Percentiles rank a stretch among this genome's conserved stretches.
These are phyloP conservation scores for Tympanopsis confertula DNA, from an alignment of 2,329 filamentous ascomycete genomes.

Conservation along the genomic window DNA sequence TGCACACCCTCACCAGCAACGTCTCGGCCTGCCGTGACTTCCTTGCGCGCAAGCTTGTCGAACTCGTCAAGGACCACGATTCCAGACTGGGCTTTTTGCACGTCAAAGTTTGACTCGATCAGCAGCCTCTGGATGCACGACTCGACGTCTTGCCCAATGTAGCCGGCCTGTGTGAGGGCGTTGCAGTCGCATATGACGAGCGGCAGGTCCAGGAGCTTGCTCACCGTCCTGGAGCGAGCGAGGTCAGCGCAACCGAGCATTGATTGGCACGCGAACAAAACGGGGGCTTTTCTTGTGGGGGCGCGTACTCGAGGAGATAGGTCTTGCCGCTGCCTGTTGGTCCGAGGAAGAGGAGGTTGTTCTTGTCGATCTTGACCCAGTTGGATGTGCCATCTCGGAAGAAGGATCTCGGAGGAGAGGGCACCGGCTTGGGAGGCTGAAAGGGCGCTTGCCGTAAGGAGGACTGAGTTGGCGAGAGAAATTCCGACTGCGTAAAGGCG, in stretches of 20 bases:
- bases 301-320: constrained; percentile 63
- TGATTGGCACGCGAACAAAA: background rate
- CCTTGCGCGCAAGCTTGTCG: constrained; percentile 87
- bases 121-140: constrained; percentile 83
- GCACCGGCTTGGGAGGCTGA: too few species aligned
- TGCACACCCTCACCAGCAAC: constrained; percentile 95
- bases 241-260: constrained; percentile 3
- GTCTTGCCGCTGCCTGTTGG: constrained; percentile 95
- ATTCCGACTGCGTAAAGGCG: too few species aligned
- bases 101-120: constrained; percentile 80
- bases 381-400: background rate
- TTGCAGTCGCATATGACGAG: constrained; percentile 95
- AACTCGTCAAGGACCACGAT: constrained; percentile 96
- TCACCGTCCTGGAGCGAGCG: constrained; percentile 59
- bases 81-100: constrained; percentile 72
- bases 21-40: constrained; percentile 79
- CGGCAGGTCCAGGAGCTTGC: constrained; percentile 84
- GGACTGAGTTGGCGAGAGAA: too few species aligned
- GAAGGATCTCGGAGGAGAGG: too few species aligned
- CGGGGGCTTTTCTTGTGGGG: background rate
- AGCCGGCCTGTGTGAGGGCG: constrained; percentile 88
- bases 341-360: constrained; percentile 80
- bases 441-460: too few species aligned
- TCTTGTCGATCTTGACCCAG: constrained; percentile 75
- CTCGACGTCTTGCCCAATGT: constrained; percentile 97